Base-by-base conservation (phyloP, 2,329 filamentous ascomycete species). In the Claviceps spartinae region DNA sequence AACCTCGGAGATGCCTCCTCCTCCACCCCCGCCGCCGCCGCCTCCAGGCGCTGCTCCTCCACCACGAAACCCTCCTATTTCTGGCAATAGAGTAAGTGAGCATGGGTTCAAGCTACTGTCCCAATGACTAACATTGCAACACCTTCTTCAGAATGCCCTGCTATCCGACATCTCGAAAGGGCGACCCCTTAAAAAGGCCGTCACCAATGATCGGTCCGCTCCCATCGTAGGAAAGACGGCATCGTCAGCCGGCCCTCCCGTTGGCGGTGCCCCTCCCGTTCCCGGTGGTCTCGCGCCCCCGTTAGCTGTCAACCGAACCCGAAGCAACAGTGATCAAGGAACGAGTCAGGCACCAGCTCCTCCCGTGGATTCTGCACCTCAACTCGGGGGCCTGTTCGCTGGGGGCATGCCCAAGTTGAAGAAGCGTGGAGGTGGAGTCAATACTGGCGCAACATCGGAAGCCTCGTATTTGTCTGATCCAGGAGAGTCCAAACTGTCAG, bases 351-450 rank as follows among this genome's bases (percentile, higher is more conserved):
- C 67, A 3, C 64, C 63, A 13, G 59, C 68, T 18, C 60, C 63
- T 20, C 69, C 69, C 2, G 68, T 76, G 58, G 78, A 83, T 22
- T 68, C 80, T 20, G 80, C 45, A 5, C 88, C 89, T 11, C 91
- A 96, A 65, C 68, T 97, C 11, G 91, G 75, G 34, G 93, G 93
- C 1, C 68, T 98, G 26, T 95, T 98, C 63, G 88, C 87, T 1
- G 90, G 88, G 38, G 93, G 91, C 40, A 97, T 97, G 80, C 93
- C 93, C 2, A 97, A 96, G 71, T 67, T 98, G 62, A 86, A 87
- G 66, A 96, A 94, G 72, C 78, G 83, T 3, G 86, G 88, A 52
- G 90, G 87, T 47, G 85, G 85, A 41, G 74, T 91, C 54, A 78
- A 88, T 67, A 91, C 86, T 1, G 86, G 74, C 52, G 69, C 69